These are phyloP conservation scores for Ballota nigra DNA, from an alignment of 257 asterid species.

Conservation along the genomic window DNA sequence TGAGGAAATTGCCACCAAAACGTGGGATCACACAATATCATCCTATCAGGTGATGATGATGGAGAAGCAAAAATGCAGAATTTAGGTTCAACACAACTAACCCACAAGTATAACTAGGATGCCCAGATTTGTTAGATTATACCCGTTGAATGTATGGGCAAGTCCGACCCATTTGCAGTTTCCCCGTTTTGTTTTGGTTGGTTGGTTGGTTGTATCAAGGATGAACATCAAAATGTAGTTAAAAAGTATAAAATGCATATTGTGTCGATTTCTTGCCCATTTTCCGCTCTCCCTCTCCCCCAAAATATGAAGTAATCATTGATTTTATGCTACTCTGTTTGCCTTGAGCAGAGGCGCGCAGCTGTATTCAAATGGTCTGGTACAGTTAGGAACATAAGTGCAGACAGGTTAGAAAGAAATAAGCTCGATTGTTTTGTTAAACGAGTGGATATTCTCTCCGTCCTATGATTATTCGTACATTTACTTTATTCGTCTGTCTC, in stretches of 20 bases:
- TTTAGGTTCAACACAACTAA: neutral
- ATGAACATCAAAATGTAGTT: slow-evolving; percentile 22
- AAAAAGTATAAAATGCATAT: slow-evolving; percentile 17
- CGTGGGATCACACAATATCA: slow-evolving; percentile 91
- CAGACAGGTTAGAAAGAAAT: too few species aligned
- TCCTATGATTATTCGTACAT: too few species aligned
- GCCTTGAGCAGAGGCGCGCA: too few species aligned
- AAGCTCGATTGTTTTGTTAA: too few species aligned
- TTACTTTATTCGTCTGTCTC: too few species aligned
- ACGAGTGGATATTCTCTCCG: too few species aligned
- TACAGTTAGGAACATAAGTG: too few species aligned
- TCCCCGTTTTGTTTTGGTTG: neutral
- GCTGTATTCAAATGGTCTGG: too few species aligned
- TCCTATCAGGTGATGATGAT: slow-evolving; percentile 59
- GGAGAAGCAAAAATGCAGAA: slow-evolving; percentile 7
- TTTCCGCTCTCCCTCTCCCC: neutral
- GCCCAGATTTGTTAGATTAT: slow-evolving; percentile 9
- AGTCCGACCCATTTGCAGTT: neutral
- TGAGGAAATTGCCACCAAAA: slow-evolving; percentile 94
- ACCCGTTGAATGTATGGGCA: neutral
- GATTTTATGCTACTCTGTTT: too few species aligned
- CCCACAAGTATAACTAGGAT: neutral
- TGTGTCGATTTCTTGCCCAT: neutral
- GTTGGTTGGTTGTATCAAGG: neutral
- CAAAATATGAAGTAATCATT: neutral